Conservation (phyloP, 1,139 yeast genomes). For the Pichia sp. region DNA sequence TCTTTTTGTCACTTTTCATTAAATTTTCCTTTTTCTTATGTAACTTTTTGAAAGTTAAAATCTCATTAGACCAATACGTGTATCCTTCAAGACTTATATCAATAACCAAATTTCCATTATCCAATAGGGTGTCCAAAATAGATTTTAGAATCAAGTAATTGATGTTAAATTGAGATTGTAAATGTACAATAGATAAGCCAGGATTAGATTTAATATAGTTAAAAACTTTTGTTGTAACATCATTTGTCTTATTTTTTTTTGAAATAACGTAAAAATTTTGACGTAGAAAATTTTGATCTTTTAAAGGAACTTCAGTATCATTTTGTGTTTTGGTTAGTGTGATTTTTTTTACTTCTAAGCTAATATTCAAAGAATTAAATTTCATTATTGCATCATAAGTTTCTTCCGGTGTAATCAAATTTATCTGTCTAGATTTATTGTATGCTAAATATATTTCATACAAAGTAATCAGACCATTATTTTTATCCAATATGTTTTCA, state of each 20-base stretch:
- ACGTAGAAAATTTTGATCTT: too few species aligned
- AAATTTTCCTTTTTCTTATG: too few species aligned
- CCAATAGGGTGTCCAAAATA: constrained; percentile 20
- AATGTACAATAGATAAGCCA: constrained; percentile 26
- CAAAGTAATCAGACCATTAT: constrained; percentile 54
- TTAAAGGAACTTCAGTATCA: neutral
- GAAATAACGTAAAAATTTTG: constrained; percentile 23
- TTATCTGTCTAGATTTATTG: constrained; percentile 54
- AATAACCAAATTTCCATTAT: constrained; percentile 23
- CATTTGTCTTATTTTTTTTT: constrained; percentile 18
- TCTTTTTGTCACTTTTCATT: too few species aligned
- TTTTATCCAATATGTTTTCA: constrained; percentile 38
- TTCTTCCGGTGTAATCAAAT: constrained; percentile 54
- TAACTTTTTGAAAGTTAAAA: constrained; percentile 3
- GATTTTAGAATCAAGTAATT: constrained; percentile 28
- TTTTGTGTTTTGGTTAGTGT: constrained; percentile 8
- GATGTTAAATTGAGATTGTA: constrained; percentile 25
- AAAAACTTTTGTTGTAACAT: constrained; percentile 21
- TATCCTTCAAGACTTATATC: constrained; percentile 27
- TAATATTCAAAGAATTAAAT: constrained; percentile 38
- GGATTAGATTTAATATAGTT: constrained; percentile 14
- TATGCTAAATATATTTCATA: constrained; percentile 56
- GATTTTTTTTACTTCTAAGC: constrained; percentile 28
- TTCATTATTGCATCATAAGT: constrained; percentile 44
- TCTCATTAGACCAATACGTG: constrained; percentile 26